Evolutionary conservation across 306 rosid species (phyloP), one percentile per base, ranked within the genome.

Genomic region (Vigna trinervia): DNA sequence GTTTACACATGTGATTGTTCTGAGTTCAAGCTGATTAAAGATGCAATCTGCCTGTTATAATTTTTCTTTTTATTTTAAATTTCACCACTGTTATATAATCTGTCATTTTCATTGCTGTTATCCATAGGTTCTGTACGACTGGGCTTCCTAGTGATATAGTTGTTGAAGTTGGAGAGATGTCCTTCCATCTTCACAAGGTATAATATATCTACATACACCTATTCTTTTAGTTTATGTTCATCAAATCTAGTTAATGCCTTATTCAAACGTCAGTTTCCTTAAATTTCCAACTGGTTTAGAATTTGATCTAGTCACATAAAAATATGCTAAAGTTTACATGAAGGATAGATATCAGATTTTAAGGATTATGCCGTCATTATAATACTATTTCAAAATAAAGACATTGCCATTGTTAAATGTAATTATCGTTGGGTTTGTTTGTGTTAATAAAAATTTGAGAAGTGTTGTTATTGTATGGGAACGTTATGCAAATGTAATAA

Each of bases 121-220:
- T 77, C 59, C 47, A 23, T 83, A 96, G 99, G 99, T 92, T 96
- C 87, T 96, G 99, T 87, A 89, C 97, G 36, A 86, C 94, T 51
- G 99, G 99, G 77, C 97, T 96, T 79, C 97, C 99, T 5, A 96
- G 98, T 80, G 99, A 96, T 82, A 74, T 96, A 47, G 80, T 87
- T 71, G 98, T 96, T 81, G 98, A 96, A 84, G 97, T 92, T 81
- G 97, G 87, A 56, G 98, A 92, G 74, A 96, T 92, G 97, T 89
- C 98, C 64, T 96, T 96, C 78, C 99, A 96, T 85, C 99, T 96
- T 63, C 99, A 96, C 86, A 96, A 96, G 99, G 99, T 91, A 83
- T 83, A 46, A 65, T 38, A 56, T 65, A 80, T 75, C 20, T 54
- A 54, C 36, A 60, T 54, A 54, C 26, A 60, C 32, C 46, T 36